Evolutionary conservation across 2,329 filamentous ascomycete species (phyloP).

Genomic region (Aspergillus novofumigatus): DNA sequence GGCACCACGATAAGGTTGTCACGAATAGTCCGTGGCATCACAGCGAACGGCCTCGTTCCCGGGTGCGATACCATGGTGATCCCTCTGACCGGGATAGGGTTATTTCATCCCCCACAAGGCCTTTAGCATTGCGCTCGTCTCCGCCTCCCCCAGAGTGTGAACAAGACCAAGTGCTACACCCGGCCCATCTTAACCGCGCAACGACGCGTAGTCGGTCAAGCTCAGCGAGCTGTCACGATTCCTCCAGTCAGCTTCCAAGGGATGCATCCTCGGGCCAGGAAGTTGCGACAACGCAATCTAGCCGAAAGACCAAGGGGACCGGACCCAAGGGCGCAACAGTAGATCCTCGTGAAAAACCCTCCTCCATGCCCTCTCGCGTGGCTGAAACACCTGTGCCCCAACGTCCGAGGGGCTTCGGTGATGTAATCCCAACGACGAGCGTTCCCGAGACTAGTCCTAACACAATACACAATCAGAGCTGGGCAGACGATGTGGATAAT

Average conservation of each 20-base stretch:
- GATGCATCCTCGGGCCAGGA: slow-evolving; percentile 5
- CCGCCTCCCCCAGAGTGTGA: slow-evolving; percentile 23
- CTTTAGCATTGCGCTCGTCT: slow-evolving; percentile 2
- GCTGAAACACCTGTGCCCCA: slow-evolving; percentile 37
- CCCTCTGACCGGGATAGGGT: neutral
- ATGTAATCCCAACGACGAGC: slow-evolving; percentile 30
- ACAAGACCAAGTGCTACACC: slow-evolving; percentile 5
- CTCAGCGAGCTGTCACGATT: slow-evolving; percentile 7
- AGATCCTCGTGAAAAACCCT: slow-evolving; percentile 25
- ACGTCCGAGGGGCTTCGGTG: slow-evolving; percentile 17
- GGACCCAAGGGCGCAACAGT: slow-evolving; percentile 7
- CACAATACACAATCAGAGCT: slow-evolving; percentile 19
- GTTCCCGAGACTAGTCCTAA: slow-evolving; percentile 38
- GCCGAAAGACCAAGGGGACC: slow-evolving; percentile 3
- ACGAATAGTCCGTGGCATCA: slow-evolving; percentile 2
- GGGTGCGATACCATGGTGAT: slow-evolving; percentile 6
- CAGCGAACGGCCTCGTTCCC: neutral
- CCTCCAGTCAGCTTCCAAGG: slow-evolving; percentile 5
- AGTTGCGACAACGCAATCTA: slow-evolving; percentile 9
- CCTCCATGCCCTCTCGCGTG: slow-evolving; percentile 38
- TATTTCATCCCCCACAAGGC: neutral
- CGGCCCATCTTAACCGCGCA: slow-evolving; percentile 2
- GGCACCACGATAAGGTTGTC: neutral
- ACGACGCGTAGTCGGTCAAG: slow-evolving; percentile 5
- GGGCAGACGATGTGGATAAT: slow-evolving; percentile 19